Evolutionary conservation across 1,284 basidiomycete genomes (phyloP), one percentile per base, ranked within the genome.

Genomic region (Agroathelia rolfsii): DNA sequence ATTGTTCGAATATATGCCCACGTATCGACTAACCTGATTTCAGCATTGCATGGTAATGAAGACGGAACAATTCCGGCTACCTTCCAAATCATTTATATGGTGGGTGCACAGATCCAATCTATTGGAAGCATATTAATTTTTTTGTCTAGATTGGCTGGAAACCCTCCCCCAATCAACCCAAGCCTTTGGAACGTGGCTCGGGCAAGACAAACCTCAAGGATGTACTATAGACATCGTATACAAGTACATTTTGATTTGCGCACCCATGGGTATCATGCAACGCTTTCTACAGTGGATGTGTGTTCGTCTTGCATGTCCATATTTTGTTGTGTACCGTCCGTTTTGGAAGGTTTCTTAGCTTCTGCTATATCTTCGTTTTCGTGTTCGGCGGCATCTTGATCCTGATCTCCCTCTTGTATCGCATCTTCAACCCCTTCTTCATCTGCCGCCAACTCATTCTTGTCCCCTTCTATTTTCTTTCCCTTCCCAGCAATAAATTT

Each of bases 71-170:
- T 98, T 16, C 88, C 93, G 4, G 95, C 95, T 9, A 98, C 95
- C 3, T 99, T 96, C 59, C 86, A 94, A 51, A 65, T 97, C 33
- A 90, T 98, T 40, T 96, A 87, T 54, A 79, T 97, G 69, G 92
- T 88, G 43, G 43, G 69, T 59, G 15, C 12, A 24, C 27, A 12
- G 22, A 12, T 24, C 20, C 14, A 9, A 36, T 16, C 15, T 13
- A 28, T 14, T 23, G n/a, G n/a, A n/a, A n/a, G n/a, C 18, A 12
- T 8, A 35, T 32, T 36, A 16, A 30, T 34, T 32, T 27, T 24
- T 29, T 30, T 22, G 17, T 39, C 27, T 44, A 94, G 89, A 96
- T 98, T 55, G 94, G 95, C n/a, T 99, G 95, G 94, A 96, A 93
- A 52, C 90, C 93, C 12, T 72, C 79, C 3, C 74, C 82, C 1